Percentiles rank a stretch among this genome's conserved stretches.
These are phyloP conservation scores for Aureobasidium subglaciale DNA, from an alignment of 2,329 filamentous ascomycete genomes.

Conservation along the genomic window DNA sequence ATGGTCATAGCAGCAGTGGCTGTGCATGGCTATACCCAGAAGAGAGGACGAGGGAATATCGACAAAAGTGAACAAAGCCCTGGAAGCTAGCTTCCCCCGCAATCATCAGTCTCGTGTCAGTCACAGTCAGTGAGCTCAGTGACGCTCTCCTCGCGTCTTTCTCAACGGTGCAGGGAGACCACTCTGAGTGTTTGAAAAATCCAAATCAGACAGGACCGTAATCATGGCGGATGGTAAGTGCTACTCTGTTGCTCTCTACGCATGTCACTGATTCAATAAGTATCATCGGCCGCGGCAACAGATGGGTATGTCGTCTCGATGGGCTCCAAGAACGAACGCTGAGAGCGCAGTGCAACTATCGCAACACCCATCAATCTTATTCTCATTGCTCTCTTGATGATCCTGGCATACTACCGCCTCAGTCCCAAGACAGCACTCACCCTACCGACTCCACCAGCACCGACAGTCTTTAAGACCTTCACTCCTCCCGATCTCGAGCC, in stretches of 20 bases:
- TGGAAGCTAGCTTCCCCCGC: background rate
- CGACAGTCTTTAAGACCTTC: conserved; percentile 81
- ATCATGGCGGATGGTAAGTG: conserved; percentile 6
- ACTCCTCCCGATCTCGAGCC: conserved; percentile 75
- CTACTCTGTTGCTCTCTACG: no score
- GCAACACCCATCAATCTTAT: conserved; percentile 56
- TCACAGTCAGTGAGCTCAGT: no score
- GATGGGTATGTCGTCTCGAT: conserved; percentile 36
- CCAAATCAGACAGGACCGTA: background rate
- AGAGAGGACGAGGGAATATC: no score
- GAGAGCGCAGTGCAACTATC: conserved; percentile 41
- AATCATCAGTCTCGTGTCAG: background rate
- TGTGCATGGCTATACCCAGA: no score
- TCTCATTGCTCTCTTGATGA: conserved; percentile 50
- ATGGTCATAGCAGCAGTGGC: no score
- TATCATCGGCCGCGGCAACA: conserved; percentile 29
- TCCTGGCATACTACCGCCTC: conserved; percentile 53
- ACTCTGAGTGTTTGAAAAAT: background rate
- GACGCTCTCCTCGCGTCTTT: background rate
- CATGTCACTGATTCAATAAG: conserved; percentile 6
- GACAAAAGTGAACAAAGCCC: no score
- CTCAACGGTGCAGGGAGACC: background rate
- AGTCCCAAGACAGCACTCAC: conserved; percentile 33
- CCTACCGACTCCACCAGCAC: conserved; percentile 53
- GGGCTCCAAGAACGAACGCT: conserved; percentile 16